Base-by-base conservation (phyloP, 2,329 filamentous ascomycete genomes). In the Fusarium stilboides region DNA sequence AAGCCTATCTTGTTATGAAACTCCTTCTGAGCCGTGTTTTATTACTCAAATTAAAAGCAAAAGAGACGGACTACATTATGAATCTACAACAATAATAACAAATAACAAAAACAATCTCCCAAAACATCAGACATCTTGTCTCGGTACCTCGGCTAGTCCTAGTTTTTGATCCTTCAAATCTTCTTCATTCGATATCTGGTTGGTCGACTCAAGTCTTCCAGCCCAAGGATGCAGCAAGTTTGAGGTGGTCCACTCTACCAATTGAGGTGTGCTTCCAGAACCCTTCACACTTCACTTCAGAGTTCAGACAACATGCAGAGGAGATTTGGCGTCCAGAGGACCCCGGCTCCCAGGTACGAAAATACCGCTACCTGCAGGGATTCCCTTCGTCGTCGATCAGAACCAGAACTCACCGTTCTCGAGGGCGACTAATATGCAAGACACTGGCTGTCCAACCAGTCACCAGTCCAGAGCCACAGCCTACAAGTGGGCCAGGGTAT, bases 191-290 rank as follows among this genome's bases (percentile, higher is more conserved):
- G 33, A 52, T 42, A 24, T 65, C 53, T 58, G 57, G 61, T 71
- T 71, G 66, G 72, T 62, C 57, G 14, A 47, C 44, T 67, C 57
- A 59, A 62, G 43, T 59, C 62, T 54, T 64, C 60, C 60, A 73
- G 58, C 56, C 65, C 55, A 67, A 52, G 65, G 53, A 62, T 34
- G 31, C 26, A 46, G 28, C 52, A 39, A 65, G 46, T 65, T 52
- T 31, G 34, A 26, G 70, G 61, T 55, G 65, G 59, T 53, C 68
- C 47, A 55, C 52, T 46, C 51, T 65, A 40, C 50, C 42, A 62
- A 50, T 57, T 47, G 65, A 73, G 72, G 72, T 58, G 72, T 74
- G 63, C 70, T 74, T 74, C 72, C 72, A 74, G 70, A 74, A 67
- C 70, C 42, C 51, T 62, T 60, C 53, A 40, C 53, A 40, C 54